phyloP scores from a whole-genome alignment of 805 yeast species.

The Saccharomyces cerevisiae region DNA sequence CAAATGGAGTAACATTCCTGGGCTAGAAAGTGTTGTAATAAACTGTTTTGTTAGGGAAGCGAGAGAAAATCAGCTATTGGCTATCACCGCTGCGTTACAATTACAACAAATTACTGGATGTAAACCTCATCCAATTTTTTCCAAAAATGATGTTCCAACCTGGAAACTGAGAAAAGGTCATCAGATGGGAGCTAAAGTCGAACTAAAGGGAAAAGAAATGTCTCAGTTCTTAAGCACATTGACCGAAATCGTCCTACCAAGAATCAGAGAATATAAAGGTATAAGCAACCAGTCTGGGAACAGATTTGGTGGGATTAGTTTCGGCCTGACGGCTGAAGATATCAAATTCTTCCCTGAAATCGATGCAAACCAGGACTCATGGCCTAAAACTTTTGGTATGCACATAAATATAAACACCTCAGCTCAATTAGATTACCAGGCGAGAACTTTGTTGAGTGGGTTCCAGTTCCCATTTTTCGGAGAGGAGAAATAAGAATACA shows the following conservation, averaged over 20 bases:
- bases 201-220: slow-evolving; percentile 71
- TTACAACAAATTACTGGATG: slow-evolving; percentile 91
- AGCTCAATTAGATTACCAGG: slow-evolving; percentile 85
- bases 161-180: slow-evolving; percentile 85
- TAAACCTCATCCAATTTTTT: slow-evolving; percentile 64
- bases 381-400: slow-evolving; percentile 82
- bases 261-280: slow-evolving; percentile 82
- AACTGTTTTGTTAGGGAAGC: slow-evolving; percentile 74
- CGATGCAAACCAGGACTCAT: slow-evolving; percentile 79
- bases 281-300: slow-evolving; percentile 74
- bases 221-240: slow-evolving; percentile 77
- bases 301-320: slow-evolving; percentile 71
- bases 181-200: slow-evolving; percentile 84
- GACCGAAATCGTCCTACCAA: slow-evolving; percentile 87
- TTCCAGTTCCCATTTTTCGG: slow-evolving; percentile 74
- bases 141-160: slow-evolving; percentile 69
- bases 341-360: slow-evolving; percentile 86
- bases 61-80: slow-evolving; percentile 58
- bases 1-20: slow-evolving; percentile 64
- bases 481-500: slow-evolving; percentile 6
- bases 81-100: slow-evolving; percentile 69
- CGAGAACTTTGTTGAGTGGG: slow-evolving; percentile 74
- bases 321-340: slow-evolving; percentile 74
- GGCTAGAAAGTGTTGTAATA: slow-evolving; percentile 55
- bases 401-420: slow-evolving; percentile 77